Evolutionary conservation across 176 grass and related monocot species (phyloP), one percentile per base, ranked within the genome.

Genomic region (Canna indica): DNA sequence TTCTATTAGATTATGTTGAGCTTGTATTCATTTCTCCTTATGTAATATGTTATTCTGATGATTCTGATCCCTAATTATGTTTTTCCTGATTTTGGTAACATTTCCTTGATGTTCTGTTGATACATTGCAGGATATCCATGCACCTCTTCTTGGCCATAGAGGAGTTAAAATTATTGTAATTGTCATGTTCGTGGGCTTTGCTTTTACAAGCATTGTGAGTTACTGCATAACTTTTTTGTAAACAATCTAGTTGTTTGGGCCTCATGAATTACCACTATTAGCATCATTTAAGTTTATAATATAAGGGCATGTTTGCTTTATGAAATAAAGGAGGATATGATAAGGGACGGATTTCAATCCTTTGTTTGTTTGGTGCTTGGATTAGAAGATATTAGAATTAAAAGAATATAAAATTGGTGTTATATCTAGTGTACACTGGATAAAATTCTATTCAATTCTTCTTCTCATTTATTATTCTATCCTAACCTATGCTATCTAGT

Each of bases 201-300:
- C 88, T 79, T 93, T 99, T 78, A 63, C 71, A 72, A 90, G 94
- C 88, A 87, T 93, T 78, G 94, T 99, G 80, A 93, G 88, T 84
- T 46, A 30, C 78, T 38, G 52, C 69, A 42, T 76, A 35, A 77
- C 73, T n/a, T 72, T 47, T 14, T 30, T 60, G 28, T 36, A 56
- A 18, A 7, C 10, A 1, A 29, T 70, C 22, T 42, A 42, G 5
- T 69, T 25, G 17, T 25, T 48, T 29, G 18, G 34, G 5, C n/a
- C 29, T 65, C 15, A 11, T 10, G 7, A 24, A 54, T 8, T 62
- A 6, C 22, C 11, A 44, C 16, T n/a, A 62, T 27, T 16, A n/a
- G 20, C 18, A 48, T 48, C 27, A 20, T 69, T 47, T 48, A 31
- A 31, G 17, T 67, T 0, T 9, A 38, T 66, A 33, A 24, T 66